Conservation (phyloP, 495 filamentous ascomycete genomes). For the Cercophora newfieldiana region DNA sequence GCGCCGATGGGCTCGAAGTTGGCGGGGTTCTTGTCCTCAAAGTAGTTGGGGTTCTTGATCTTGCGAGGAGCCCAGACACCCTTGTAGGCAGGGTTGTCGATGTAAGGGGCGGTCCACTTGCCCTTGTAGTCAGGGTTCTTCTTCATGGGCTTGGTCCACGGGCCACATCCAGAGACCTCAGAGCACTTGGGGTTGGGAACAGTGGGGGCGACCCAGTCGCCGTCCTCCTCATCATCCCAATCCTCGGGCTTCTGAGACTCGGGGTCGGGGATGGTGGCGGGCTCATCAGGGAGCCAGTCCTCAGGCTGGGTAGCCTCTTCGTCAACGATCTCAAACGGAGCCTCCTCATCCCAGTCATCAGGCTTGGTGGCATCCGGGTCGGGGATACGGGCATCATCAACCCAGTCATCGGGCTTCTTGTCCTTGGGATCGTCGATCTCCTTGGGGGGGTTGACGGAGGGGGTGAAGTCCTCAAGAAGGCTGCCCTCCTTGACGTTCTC, state of each 20-base stretch:
- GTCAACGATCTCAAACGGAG: slow-evolving; percentile 91
- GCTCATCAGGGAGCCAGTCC: slow-evolving; percentile 95
- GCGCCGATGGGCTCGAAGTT: slow-evolving; percentile 98
- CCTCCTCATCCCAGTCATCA: slow-evolving; percentile 98
- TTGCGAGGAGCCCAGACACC: slow-evolving; percentile 91
- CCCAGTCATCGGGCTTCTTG: slow-evolving; percentile 93
- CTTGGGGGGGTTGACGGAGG: slow-evolving; percentile 88
- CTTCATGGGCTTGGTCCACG: slow-evolving; percentile 89
- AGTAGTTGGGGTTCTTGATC: slow-evolving; percentile 96
- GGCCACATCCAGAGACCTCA: slow-evolving; percentile 90
- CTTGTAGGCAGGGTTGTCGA: slow-evolving; percentile 99
- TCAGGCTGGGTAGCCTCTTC: slow-evolving; percentile 89
- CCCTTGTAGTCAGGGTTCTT: slow-evolving; percentile 98
- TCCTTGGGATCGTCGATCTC: slow-evolving; percentile 98
- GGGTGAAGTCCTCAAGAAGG: slow-evolving; percentile 92
- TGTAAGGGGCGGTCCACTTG: slow-evolving; percentile 91
- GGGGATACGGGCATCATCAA: slow-evolving; percentile 84
- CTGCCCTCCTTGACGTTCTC: slow-evolving; percentile 81
- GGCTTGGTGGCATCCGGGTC: slow-evolving; percentile 96
- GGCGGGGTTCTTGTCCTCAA: slow-evolving; percentile 94
- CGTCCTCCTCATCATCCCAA: slow-evolving; percentile 99
- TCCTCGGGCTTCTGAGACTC: slow-evolving; percentile 99
- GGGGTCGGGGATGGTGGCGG: slow-evolving; percentile 82
- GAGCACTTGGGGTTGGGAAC: slow-evolving; percentile 95
- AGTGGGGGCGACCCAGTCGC: slow-evolving; percentile 94